These are phyloP conservation scores for Vigna mungo DNA, from an alignment of 306 rosid genomes.

Conservation along the genomic window DNA sequence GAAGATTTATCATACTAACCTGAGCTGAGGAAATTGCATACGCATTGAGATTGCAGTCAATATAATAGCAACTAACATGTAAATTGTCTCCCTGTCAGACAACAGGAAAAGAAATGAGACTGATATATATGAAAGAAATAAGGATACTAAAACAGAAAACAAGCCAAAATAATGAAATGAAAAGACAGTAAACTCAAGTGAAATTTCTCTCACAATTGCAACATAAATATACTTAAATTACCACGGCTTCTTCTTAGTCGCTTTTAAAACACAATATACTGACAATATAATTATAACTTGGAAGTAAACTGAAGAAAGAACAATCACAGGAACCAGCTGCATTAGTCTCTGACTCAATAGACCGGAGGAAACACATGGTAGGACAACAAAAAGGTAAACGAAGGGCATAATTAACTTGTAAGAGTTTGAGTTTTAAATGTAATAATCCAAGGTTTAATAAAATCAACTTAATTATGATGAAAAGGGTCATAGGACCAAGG, in stretches of 20 bases:
- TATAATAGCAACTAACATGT: constrained; percentile 83
- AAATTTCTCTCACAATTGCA: constrained; percentile 5
- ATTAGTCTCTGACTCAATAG: too few relatives aligned
- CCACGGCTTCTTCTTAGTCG: too few relatives aligned
- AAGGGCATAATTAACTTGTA: not conserved
- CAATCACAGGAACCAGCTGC: too few relatives aligned
- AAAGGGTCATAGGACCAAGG: not conserved
- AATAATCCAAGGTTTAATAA: not conserved
- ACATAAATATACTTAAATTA: not conserved
- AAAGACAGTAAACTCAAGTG: not conserved
- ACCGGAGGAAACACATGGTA: too few relatives aligned
- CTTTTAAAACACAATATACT: constrained; percentile 16
- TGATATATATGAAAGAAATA: constrained; percentile 10
- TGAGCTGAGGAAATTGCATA: constrained; percentile 89
- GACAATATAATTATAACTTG: not conserved
- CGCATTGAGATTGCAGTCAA: constrained; percentile 78
- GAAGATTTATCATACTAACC: constrained; percentile 57
- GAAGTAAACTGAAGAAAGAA: not conserved
- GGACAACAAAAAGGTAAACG: too few relatives aligned
- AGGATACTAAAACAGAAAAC: constrained; percentile 19
- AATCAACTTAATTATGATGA: not conserved
- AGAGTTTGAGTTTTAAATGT: not conserved
- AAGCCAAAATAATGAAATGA: not conserved
- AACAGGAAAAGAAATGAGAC: constrained; percentile 21
- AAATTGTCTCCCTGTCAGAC: constrained; percentile 81